Evolutionary conservation across 176 grass and related monocot species (phyloP), one percentile per base, ranked within the genome.

Genomic region (Musa itinerans): DNA sequence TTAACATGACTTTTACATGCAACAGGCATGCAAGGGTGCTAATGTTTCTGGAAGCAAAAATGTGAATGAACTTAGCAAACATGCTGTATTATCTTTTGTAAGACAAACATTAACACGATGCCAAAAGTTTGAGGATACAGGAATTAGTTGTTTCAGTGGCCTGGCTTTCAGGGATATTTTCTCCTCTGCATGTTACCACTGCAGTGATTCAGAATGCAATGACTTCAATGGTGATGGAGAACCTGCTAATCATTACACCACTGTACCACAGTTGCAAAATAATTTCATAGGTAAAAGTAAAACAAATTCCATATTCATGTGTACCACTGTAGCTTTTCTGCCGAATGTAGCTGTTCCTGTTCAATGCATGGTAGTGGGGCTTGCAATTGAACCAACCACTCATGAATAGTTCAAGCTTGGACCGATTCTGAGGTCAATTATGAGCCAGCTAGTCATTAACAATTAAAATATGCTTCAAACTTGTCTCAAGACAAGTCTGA

Each of bases 141-240:
- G 83, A 68, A 85, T 49, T 53, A 79, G 80, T 59, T 92, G 86
- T 58, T 92, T 92, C 80, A 78, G 81, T 69, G 89, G 83, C 22
- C 49, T 78, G 66, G 65, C 65, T 62, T 92, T 88, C 75, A 92
- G 87, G 86, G 85, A 88, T 58, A 83, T 92, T 67, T 88, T 92
- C 80, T 12, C 73, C 54, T 86, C 78, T 59, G 83, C 71, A 54
- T 85, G 80, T 26, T 88, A 83, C 80, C 65, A 83, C n/a, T 83
- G 83, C 85, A 79, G 56, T 50, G 76, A 82, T 55, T 69, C 53
- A 17, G 75, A 88, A 72, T 66, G 78, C 67, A 26, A 61, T 2
- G 82, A 75, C 56, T 71, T 81, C 48, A 15, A 24, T 81, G 83
- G 78, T 83, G 87, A 68, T 75, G 50, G 54, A 50, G 73, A 71